These are phyloP conservation scores for bread wheat (Triticum aestivum) DNA, from an alignment of 176 grass and related monocot genomes.

Conservation along the genomic window DNA sequence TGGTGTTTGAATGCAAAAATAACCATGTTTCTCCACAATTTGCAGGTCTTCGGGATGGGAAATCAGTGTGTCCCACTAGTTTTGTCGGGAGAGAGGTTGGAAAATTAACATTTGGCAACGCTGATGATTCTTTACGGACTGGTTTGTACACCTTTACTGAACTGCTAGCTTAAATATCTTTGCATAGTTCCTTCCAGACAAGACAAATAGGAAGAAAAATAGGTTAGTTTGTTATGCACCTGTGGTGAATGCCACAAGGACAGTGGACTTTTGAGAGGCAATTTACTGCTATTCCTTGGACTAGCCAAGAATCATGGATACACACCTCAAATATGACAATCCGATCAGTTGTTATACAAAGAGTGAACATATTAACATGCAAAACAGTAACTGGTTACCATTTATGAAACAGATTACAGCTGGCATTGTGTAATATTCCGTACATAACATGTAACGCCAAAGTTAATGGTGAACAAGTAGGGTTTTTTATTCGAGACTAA, in stretches of 20 bases:
- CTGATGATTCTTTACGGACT: slow-evolving; percentile 40
- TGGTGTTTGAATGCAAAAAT: slow-evolving; percentile 9
- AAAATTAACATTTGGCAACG: slow-evolving; percentile 26
- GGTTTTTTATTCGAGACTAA: neutral
- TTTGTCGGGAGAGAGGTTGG: slow-evolving; percentile 27
- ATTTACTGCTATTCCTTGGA: slow-evolving; percentile 3
- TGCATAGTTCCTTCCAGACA: neutral
- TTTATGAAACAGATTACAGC: neutral
- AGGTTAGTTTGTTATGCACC: neutral
- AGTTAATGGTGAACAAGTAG: slow-evolving; percentile 4
- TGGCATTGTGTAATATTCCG: neutral
- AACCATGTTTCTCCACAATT: neutral
- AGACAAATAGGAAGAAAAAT: slow-evolving; percentile 23
- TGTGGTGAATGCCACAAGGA: neutral
- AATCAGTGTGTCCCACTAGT: slow-evolving; percentile 18
- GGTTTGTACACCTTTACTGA: slow-evolving; percentile 36
- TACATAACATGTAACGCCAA: slow-evolving; percentile 2
- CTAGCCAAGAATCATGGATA: slow-evolving; percentile 13
- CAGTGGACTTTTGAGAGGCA: neutral
- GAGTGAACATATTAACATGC: neutral
- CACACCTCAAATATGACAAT: neutral
- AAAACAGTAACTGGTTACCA: neutral
- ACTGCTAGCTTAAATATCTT: slow-evolving; percentile 2
- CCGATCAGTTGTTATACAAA: neutral
- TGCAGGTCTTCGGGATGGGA: slow-evolving; percentile 35